Conservation (phyloP, 345 rosid genomes). For the Geranium rotundifolium region DNA sequence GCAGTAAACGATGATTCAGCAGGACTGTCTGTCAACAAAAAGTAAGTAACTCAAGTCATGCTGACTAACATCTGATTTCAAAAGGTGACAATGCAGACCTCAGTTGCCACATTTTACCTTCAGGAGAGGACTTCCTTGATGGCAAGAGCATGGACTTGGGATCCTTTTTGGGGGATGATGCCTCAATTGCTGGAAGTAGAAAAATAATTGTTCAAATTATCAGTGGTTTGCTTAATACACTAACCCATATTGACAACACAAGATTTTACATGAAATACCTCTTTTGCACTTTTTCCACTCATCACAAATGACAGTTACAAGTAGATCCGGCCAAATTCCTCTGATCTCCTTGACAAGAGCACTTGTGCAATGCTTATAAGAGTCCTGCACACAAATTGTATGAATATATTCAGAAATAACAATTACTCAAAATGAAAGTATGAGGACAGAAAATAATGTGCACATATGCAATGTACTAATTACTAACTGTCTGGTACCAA, state of each 20-base stretch:
- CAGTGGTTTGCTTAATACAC: conserved; percentile 9
- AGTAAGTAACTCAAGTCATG: neutral
- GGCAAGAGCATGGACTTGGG: conserved; percentile 68
- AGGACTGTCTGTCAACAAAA: conserved; percentile 29
- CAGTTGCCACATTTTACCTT: conserved; percentile 32
- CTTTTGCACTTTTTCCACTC: conserved; percentile 97
- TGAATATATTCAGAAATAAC: neutral
- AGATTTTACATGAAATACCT: conserved; percentile 34
- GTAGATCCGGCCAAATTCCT: conserved; percentile 84
- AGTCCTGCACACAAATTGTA: conserved; percentile 31
- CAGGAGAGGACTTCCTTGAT: conserved; percentile 32
- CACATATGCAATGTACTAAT: neutral
- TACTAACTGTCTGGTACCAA: neutral
- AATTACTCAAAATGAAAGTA: neutral
- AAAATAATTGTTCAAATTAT: neutral
- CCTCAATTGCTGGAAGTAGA: conserved; percentile 65
- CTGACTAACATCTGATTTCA: neutral
- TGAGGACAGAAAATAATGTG: neutral
- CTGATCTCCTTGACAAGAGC: conserved; percentile 47
- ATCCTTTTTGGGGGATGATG: conserved; percentile 72
- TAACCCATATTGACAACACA: conserved; percentile 8
- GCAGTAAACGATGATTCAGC: conserved; percentile 60
- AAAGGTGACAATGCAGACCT: neutral
- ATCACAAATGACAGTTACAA: conserved; percentile 53
- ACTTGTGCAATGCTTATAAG: conserved; percentile 44